phyloP scores from a whole-genome alignment of 495 filamentous ascomycete genomes.

The Hypomontagnella submonticulosa region DNA sequence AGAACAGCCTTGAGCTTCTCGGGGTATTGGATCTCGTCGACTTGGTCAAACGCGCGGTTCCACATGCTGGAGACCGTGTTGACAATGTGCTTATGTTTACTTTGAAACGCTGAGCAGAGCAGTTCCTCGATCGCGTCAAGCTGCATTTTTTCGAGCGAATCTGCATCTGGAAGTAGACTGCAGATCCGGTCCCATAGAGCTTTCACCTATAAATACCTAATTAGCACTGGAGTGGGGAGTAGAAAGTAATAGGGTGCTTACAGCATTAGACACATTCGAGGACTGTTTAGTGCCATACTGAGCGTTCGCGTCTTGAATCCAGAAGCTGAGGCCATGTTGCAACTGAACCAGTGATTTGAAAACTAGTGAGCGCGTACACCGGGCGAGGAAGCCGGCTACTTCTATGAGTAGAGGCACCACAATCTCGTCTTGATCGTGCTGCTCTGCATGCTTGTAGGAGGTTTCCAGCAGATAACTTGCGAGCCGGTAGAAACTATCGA shows the following conservation, averaged over 20 bases:
- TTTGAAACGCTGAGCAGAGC: slow-evolving; percentile 56
- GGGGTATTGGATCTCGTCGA: slow-evolving; percentile 53
- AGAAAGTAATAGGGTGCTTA: slow-evolving; percentile 43
- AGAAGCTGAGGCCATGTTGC: slow-evolving; percentile 69
- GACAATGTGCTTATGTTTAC: slow-evolving; percentile 56
- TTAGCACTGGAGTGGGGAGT: background rate
- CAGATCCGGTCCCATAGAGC: slow-evolving; percentile 57
- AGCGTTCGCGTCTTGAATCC: slow-evolving; percentile 67
- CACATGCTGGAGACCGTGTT: slow-evolving; percentile 55
- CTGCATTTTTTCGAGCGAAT: slow-evolving; percentile 48
- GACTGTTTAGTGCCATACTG: slow-evolving; percentile 48
- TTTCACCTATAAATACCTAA: slow-evolving; percentile 51
- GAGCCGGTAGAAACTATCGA: slow-evolving; percentile 69
- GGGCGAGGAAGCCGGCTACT: slow-evolving; percentile 49
- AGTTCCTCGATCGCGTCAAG: slow-evolving; percentile 54
- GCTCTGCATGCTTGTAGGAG: slow-evolving; percentile 54
- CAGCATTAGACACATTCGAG: slow-evolving; percentile 45
- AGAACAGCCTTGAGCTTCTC: slow-evolving; percentile 55
- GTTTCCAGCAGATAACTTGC: slow-evolving; percentile 55
- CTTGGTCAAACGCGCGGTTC: slow-evolving; percentile 56
- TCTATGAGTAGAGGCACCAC: slow-evolving; percentile 48
- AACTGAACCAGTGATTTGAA: slow-evolving; percentile 58
- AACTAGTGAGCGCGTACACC: slow-evolving; percentile 52
- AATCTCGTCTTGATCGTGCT: slow-evolving; percentile 39
- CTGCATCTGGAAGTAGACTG: slow-evolving; percentile 41